Conservation (phyloP, 2,329 filamentous ascomycete genomes). For the Colletotrichum acutatum region DNA sequence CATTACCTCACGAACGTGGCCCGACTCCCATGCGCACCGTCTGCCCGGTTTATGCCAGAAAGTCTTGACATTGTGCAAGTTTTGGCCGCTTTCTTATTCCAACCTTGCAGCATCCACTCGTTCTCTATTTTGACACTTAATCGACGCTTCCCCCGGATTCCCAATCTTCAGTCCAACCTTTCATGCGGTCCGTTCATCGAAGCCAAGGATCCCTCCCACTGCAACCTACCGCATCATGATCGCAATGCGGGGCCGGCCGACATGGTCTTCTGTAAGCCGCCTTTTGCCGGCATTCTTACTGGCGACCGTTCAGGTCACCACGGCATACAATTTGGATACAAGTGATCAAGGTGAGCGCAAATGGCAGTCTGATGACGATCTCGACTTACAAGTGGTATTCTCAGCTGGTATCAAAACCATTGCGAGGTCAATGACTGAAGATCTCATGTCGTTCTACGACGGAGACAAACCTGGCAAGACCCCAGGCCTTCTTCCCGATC, state of each 20-base stretch:
- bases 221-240: constrained; percentile 26
- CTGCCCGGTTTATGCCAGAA: constrained; percentile 15
- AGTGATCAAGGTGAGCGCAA: constrained; percentile 46
- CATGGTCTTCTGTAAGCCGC: constrained; percentile 30
- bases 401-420: constrained; percentile 62
- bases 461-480: constrained; percentile 61
- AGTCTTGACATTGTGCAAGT: not conserved
- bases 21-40: constrained; percentile 28
- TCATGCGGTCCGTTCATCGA: constrained; percentile 18
- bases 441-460: constrained; percentile 54
- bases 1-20: constrained; percentile 20
- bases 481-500: constrained; percentile 62
- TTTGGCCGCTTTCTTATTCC: constrained; percentile 17
- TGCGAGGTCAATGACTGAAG: constrained; percentile 59
- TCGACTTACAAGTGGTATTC: not conserved
- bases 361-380: not conserved
- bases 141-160: constrained; percentile 14
- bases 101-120: constrained; percentile 9
- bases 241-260: constrained; percentile 27
- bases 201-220: constrained; percentile 10
- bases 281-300: constrained; percentile 26
- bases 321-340: constrained; percentile 50
- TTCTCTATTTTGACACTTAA: constrained; percentile 13
- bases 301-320: constrained; percentile 36
- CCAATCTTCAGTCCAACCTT: constrained; percentile 12